These are phyloP conservation scores for Exophiala oligosperma DNA, from an alignment of 2,329 filamentous ascomycete genomes.

Conservation along the genomic window DNA sequence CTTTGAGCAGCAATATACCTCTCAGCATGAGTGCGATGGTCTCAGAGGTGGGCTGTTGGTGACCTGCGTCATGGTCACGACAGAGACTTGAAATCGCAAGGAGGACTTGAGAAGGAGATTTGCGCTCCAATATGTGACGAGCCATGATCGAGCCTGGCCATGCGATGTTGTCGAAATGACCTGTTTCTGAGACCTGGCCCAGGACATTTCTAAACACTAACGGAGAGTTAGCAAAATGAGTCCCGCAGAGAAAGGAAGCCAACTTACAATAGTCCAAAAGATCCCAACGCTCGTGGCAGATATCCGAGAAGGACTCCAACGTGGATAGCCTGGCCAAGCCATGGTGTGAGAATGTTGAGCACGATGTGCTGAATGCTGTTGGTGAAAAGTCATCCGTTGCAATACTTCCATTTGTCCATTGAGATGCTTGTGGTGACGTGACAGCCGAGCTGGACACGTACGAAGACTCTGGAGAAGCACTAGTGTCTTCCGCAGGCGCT, in stretches of 20 bases:
- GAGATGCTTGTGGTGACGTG: constrained; percentile 9
- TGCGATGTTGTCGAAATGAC: neutral
- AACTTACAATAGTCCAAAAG: constrained; percentile 1
- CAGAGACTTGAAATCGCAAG: constrained; percentile 10
- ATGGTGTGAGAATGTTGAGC: neutral
- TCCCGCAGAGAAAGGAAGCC: neutral
- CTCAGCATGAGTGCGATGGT: constrained; percentile 9
- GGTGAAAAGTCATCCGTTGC: neutral
- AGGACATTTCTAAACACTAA: constrained; percentile 9
- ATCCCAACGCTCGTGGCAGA: neutral
- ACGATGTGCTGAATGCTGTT: neutral
- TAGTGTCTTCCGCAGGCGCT: neutral
- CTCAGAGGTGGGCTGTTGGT: neutral
- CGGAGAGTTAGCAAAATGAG: neutral
- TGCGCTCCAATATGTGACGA: constrained; percentile 2
- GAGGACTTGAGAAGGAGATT: constrained; percentile 5
- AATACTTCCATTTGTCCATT: constrained; percentile 3
- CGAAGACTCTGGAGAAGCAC: constrained; percentile 1
- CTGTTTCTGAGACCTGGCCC: constrained; percentile 4
- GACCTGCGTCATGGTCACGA: constrained; percentile 8
- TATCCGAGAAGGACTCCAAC: too few relatives aligned
- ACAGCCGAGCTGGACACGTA: constrained; percentile 6
- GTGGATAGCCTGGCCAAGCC: neutral
- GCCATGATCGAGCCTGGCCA: constrained; percentile 6
- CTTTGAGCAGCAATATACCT: constrained; percentile 10